Base-by-base conservation (phyloP, 139 green algal species). In the Pseudopediastrum boryanum region DNA sequence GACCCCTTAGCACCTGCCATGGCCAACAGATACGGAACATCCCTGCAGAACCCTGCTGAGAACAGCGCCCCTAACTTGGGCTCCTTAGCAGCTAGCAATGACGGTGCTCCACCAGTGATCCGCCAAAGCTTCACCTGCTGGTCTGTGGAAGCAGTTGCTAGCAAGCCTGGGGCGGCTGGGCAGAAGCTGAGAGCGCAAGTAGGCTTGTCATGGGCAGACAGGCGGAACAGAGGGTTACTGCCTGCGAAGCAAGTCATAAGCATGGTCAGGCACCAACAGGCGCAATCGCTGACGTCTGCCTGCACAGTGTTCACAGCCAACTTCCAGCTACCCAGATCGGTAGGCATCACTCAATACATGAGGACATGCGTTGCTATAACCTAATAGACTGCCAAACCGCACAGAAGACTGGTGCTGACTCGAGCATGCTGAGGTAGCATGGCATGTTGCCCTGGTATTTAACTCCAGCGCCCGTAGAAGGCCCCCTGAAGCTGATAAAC, bases 51-150 rank as follows among this genome's bases (percentile, higher is more conserved):
- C 41, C 39, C 64, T 31, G 85, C 84, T 1, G 83, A 66, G 71
- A 98, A 97, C 9, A 96, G 81, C 2, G 94, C 90, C 29, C 94
- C 94, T 6, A 90, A 75, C 62, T 91, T 90, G 48, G 94, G 78
- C 56, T 97, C 90, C 69, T 96, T 75, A 0, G 84, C 64, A 9
- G 87, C 87, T 35, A 99, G 35, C 77, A 96, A 69, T 19, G 42
- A 68, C 2, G 94, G 90, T 79, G 80, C 41, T 43, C 88, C 65
- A 21, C 66, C 64, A 38, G 65, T 48, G 0, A 95, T 71, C 68
- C 96, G 92, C 96, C 96, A 99, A 51, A 99, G 83, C 88, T 99
- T 99, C 16, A 96, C 87, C 78, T 88, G 93, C 79, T 97, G 98
- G 88, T 99, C 96, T 0, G 93, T 97, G 4, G 92, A 97, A 0